phyloP scores from a whole-genome alignment of 2,329 filamentous ascomycete species.

The Macroventuria anomochaeta region DNA sequence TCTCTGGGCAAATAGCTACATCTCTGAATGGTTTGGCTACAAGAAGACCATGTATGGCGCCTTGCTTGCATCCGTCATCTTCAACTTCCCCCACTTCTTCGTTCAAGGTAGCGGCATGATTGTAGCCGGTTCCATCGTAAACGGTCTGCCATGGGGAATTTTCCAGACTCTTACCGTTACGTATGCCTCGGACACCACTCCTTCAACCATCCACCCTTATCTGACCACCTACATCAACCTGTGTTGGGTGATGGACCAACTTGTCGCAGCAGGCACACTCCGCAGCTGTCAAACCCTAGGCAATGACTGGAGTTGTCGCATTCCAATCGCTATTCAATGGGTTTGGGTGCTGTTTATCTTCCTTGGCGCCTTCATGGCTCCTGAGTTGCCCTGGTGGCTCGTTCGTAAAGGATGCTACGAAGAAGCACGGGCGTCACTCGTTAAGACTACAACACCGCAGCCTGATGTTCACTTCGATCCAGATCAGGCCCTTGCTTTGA shows the following conservation, averaged over 20 bases:
- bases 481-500: slow-evolving; percentile 60
- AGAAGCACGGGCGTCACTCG: slow-evolving; percentile 56
- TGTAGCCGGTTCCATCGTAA: slow-evolving; percentile 62
- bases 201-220: slow-evolving; percentile 65
- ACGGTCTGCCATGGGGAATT: slow-evolving; percentile 48
- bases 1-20: slow-evolving; percentile 36
- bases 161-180: slow-evolving; percentile 17
- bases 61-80: slow-evolving; percentile 10
- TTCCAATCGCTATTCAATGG: slow-evolving; percentile 72
- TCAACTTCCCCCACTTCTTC: slow-evolving; percentile 51
- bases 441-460: slow-evolving; percentile 52
- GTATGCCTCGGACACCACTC: slow-evolving; percentile 61
- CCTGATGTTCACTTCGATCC: slow-evolving; percentile 26
- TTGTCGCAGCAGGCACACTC: slow-evolving; percentile 72
- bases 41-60: slow-evolving; percentile 23
- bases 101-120: slow-evolving; percentile 47
- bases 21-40: slow-evolving; percentile 20
- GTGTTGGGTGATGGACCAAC: slow-evolving; percentile 71
- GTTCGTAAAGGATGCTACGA: slow-evolving; percentile 51
- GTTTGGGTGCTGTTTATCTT: slow-evolving; percentile 63
- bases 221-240: slow-evolving; percentile 69
- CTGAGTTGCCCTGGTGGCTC: slow-evolving; percentile 59
- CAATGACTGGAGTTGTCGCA: slow-evolving; percentile 70
- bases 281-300: slow-evolving; percentile 62
- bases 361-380: slow-evolving; percentile 47